A percentile compares a stretch with the other conserved stretches of the same genome.
Evolutionary conservation across 176 grass and related monocot species (phyloP).

Genomic region (Oryza glaberrima): DNA sequence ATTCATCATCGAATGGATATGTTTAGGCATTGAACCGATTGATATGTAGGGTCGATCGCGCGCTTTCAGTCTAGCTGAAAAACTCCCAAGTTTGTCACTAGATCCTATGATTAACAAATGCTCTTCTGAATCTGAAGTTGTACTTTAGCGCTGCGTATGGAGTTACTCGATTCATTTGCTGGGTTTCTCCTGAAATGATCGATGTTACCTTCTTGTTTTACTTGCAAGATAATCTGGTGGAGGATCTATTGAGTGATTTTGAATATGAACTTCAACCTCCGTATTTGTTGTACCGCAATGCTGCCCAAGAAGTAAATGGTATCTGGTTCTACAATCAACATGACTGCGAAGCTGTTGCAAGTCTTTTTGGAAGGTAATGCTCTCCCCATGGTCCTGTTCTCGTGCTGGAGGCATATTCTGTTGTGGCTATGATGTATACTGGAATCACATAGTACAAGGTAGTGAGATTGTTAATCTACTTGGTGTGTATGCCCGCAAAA

Average conservation of each 20-base stretch:
- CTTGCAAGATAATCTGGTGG: conserved; percentile 87
- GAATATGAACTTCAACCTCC: conserved; percentile 94
- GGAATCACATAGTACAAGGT: neutral
- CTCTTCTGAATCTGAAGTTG: neutral
- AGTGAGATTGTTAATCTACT: neutral
- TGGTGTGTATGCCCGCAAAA: too few relatives aligned
- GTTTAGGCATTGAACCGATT: neutral
- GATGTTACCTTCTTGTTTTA: conserved; percentile 15
- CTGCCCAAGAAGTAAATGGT: conserved; percentile 86
- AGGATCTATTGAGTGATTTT: conserved; percentile 95
- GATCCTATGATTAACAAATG: neutral
- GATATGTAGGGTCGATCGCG: neutral
- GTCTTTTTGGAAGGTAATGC: conserved; percentile 76
- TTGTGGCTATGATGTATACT: neutral
- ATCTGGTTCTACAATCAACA: conserved; percentile 95
- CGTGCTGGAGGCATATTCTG: neutral
- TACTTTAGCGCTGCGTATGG: neutral
- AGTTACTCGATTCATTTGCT: conserved; percentile 10
- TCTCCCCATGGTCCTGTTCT: neutral
- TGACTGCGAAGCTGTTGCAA: conserved; percentile 83
- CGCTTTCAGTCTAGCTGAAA: neutral
- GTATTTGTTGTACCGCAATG: conserved; percentile 91
- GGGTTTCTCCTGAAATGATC: neutral
- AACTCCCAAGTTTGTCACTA: neutral
- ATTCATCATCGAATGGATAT: neutral